Percentiles rank a stretch among this genome's conserved stretches.
phyloP scores from a whole-genome alignment of 805 yeast genomes.

The Komagataella phaffii region DNA sequence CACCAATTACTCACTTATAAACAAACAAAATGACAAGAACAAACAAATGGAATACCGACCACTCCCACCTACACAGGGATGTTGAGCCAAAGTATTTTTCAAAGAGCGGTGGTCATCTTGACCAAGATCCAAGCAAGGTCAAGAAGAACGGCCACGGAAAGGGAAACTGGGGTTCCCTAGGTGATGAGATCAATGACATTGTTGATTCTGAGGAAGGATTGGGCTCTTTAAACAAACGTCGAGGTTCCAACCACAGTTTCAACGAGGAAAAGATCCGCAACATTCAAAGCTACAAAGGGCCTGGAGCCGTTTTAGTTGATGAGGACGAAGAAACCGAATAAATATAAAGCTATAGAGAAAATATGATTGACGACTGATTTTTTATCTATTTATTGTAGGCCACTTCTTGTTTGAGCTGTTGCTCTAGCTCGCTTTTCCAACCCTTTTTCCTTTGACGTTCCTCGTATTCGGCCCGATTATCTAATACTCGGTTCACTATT shows the following conservation, averaged over 20 bases:
- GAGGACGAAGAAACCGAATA: neutral
- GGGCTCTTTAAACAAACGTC: slow-evolving; percentile 30
- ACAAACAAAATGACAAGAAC: slow-evolving; percentile 55
- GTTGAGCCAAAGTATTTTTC: slow-evolving; percentile 57
- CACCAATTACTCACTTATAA: neutral
- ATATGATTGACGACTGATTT: neutral
- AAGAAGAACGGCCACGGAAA: slow-evolving; percentile 82
- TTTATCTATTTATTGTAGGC: neutral
- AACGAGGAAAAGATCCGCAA: slow-evolving; percentile 25
- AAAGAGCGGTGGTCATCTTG: slow-evolving; percentile 59
- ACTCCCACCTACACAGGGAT: slow-evolving; percentile 30
- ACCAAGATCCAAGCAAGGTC: slow-evolving; percentile 60
- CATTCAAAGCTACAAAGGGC: slow-evolving; percentile 9
- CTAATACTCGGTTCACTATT: slow-evolving; percentile 64
- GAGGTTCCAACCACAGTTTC: slow-evolving; percentile 34
- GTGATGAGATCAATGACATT: slow-evolving; percentile 62
- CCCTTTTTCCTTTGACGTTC: slow-evolving; percentile 84
- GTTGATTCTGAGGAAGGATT: slow-evolving; percentile 44
- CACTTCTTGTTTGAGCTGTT: slow-evolving; percentile 11
- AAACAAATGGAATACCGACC: slow-evolving; percentile 49
- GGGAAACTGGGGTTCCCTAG: slow-evolving; percentile 78
- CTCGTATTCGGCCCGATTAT: slow-evolving; percentile 57
- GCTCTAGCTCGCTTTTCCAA: slow-evolving; percentile 51
- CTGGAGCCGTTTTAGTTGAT: neutral
- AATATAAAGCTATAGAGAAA: neutral